phyloP scores from a whole-genome alignment of 306 rosid genomes.

The Erythrophleum fordii region DNA sequence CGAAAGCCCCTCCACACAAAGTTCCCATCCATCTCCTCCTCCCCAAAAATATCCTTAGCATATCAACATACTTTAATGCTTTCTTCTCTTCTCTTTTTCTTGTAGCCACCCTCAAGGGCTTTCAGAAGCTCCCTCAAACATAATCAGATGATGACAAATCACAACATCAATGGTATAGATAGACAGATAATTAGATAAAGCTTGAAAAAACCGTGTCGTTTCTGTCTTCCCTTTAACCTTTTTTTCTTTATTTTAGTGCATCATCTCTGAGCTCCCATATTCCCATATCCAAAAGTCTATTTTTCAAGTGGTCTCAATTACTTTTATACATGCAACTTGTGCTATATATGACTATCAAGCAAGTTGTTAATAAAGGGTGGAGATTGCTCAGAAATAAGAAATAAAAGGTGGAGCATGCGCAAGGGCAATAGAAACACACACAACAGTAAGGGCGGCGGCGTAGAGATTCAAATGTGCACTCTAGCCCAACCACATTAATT shows the following conservation, averaged over 20 bases:
- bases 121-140: background rate
- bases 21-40: slow-evolving; percentile 36
- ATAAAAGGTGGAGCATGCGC: too few relatives aligned
- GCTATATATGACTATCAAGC: background rate
- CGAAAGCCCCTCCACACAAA: slow-evolving; percentile 33
- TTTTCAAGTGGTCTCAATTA: background rate
- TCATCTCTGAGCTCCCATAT: slow-evolving; percentile 1
- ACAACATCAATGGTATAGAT: background rate
- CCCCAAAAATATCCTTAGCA: slow-evolving; percentile 24
- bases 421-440: too few relatives aligned
- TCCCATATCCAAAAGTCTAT: background rate
- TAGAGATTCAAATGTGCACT: background rate
- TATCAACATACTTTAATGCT: slow-evolving; percentile 30
- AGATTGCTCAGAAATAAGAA: too few relatives aligned
- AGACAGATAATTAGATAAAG: background rate
- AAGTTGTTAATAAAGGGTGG: background rate
- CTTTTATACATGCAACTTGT: background rate
- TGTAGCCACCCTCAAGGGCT: background rate
- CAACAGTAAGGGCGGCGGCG: background rate
- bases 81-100: slow-evolving; percentile 10
- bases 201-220: background rate
- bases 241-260: slow-evolving; percentile 21
- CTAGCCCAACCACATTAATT: background rate
- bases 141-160: slow-evolving; percentile 30
- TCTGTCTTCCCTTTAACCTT: slow-evolving; percentile 27